These are phyloP conservation scores for Penicillium sp. DNA, from an alignment of 2,329 filamentous ascomycete species.

Conservation along the genomic window DNA sequence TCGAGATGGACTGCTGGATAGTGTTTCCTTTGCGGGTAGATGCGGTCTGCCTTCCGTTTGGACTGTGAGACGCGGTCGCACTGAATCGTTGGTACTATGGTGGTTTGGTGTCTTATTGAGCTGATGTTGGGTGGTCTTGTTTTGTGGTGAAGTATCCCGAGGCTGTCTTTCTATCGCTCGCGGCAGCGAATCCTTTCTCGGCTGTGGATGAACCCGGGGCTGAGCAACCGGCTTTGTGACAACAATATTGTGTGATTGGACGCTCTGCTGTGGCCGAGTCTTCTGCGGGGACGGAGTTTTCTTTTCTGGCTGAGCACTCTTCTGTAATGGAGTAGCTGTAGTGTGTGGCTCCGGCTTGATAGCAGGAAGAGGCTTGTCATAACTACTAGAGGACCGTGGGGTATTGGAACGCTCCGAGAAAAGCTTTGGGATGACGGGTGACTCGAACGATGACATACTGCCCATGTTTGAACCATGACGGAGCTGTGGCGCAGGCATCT, in stretches of 20 bases:
- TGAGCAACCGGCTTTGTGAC: background rate
- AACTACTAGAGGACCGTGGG: conserved; percentile 13
- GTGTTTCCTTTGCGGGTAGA: conserved; percentile 9
- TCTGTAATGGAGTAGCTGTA: background rate
- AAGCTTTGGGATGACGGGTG: conserved; percentile 8
- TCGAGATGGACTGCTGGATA: conserved; percentile 12
- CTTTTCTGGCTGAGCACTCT: background rate
- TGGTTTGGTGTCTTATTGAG: background rate
- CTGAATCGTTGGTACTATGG: background rate
- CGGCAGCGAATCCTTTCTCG: background rate
- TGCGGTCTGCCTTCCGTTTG: conserved; percentile 7
- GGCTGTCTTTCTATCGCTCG: background rate
- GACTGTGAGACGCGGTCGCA: background rate
- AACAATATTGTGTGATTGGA: background rate
- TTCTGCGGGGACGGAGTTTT: background rate
- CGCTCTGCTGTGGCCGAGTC: background rate
- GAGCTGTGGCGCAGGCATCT: conserved; percentile 9
- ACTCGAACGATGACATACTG: conserved; percentile 12
- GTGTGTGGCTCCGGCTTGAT: conserved; percentile 15
- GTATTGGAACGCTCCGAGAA: conserved; percentile 12
- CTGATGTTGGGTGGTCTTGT: background rate
- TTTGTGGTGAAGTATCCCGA: background rate
- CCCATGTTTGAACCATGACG: conserved; percentile 8
- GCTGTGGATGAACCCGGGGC: background rate
- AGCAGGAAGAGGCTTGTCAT: conserved; percentile 22